phyloP scores from a whole-genome alignment of 2,329 filamentous ascomycete genomes.

The Hypoxylon sp. region DNA sequence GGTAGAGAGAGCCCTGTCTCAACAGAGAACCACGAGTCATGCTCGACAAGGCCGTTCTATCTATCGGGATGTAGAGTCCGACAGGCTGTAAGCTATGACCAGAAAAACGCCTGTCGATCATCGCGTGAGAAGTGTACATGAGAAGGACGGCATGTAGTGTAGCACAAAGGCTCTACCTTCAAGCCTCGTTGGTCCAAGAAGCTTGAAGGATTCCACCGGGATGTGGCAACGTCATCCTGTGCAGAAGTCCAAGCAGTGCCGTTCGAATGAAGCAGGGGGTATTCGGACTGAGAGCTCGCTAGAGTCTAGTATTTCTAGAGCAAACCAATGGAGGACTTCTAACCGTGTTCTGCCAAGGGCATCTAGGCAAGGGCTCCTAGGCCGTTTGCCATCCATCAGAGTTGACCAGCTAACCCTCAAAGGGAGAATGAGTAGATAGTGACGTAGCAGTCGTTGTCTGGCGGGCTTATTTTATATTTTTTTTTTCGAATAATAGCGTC shows the following conservation, averaged over 20 bases:
- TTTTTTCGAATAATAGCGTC: too few species aligned
- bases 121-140: conserved; percentile 27
- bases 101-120: conserved; percentile 31
- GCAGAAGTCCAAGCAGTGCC: conserved; percentile 1
- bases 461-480: too few species aligned
- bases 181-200: conserved; percentile 26
- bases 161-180: conserved; percentile 11
- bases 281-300: conserved; percentile 10
- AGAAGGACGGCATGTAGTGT: conserved; percentile 16
- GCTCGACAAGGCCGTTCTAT: conserved; percentile 6
- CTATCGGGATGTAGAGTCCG: too few species aligned
- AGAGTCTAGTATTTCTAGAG: conserved; percentile 21
- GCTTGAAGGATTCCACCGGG: conserved; percentile 15
- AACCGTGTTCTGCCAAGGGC: too few species aligned
- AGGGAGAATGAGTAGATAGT: conserved; percentile 11
- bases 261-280: conserved; percentile 19
- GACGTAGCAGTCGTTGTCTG: too few species aligned
- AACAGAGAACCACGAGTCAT: too few species aligned
- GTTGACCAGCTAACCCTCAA: conserved; percentile 4
- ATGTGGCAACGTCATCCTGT: conserved; percentile 27
- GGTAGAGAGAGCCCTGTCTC: too few species aligned
- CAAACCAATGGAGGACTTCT: conserved; percentile 21
- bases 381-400: conserved; percentile 9
- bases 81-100: too few species aligned
- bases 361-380: conserved; percentile 14